Base-by-base conservation (phyloP, 2,329 filamentous ascomycete species). In the Podosphaera fusca region DNA sequence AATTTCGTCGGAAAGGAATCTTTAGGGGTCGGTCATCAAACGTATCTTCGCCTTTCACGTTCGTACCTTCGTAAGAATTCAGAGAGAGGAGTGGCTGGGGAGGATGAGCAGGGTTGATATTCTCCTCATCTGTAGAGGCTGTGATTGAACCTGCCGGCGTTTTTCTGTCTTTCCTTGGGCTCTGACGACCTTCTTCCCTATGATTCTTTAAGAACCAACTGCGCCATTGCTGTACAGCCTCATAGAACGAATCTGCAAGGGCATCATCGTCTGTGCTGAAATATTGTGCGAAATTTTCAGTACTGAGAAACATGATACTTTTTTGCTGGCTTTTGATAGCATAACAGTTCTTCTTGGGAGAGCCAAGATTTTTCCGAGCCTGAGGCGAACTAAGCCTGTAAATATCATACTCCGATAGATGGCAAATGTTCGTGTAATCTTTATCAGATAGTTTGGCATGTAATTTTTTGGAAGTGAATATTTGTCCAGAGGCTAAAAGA, bases 321-420 rank as follows among this genome's bases (percentile, higher is more conserved):
- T 90, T 94, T 66, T 95, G 84, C 70, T 95, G 88, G 63, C 86
- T 94, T 70, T 95, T 95, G 63, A 96, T 76, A 0, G 87, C 89
- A 64, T 85, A 90, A 70, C 87, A 94, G 62, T 81, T 76, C 65
- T 82, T 85, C 69, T 92, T 94, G 0, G 90, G 90, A 0, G 88
- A 84, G 64, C 84, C 88, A 56, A 95, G 75, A 61, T 79, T 76
- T 64, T 83, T 85, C 42, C 79, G 74, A 60, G 80, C 70, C 62
- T 87, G 81, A 50, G 79, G 76, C 55, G 79, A 74, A 4, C 81
- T 87, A 1, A 87, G 84, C 1, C 75, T 79, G 70, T 95, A 95
- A 54, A 95, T 84, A 66, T 96, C 90, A 68, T 90, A 95, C 69
- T 95, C 89, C 2, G 86, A 87, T 53, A 96, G 69, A 69, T 94